A percentile compares a stretch with the other conserved stretches of the same genome.
phyloP scores from a whole-genome alignment of 352 stramenopile species.

The Phytophthora litchii region DNA sequence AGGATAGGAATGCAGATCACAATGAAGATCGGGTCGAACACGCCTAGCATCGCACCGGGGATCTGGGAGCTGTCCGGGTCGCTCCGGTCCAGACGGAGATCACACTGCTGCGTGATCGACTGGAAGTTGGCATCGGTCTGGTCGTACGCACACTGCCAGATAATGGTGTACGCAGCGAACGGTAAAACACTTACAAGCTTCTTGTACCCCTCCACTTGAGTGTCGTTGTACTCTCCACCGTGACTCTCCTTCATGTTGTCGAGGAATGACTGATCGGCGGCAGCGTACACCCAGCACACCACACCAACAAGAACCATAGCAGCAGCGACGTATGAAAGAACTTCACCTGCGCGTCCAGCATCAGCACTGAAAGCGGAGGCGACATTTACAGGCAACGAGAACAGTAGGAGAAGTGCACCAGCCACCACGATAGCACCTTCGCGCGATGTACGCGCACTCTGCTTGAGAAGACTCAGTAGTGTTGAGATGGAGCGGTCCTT shows the following conservation, averaged over 20 bases:
- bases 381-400: slow-evolving; percentile 54
- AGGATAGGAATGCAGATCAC: slow-evolving; percentile 43
- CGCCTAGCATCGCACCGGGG: slow-evolving; percentile 49
- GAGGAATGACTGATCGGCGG: slow-evolving; percentile 55
- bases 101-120: slow-evolving; percentile 67
- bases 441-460: slow-evolving; percentile 22
- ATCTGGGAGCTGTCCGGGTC: slow-evolving; percentile 48
- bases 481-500: slow-evolving; percentile 51
- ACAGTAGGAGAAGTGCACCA: slow-evolving; percentile 36
- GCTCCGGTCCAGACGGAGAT: slow-evolving; percentile 47
- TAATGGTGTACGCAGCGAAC: slow-evolving; percentile 66
- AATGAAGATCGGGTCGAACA: slow-evolving; percentile 54
- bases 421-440: slow-evolving; percentile 39
- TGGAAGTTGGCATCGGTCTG: slow-evolving; percentile 74
- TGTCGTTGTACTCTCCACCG: slow-evolving; percentile 48
- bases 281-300: slow-evolving; percentile 52
- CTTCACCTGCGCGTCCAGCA: slow-evolving; percentile 25
- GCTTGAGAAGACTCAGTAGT: slow-evolving; percentile 41
- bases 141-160: slow-evolving; percentile 67
- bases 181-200: slow-evolving; percentile 55
- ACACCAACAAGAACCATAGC: slow-evolving; percentile 45
- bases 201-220: slow-evolving; percentile 58
- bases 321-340: slow-evolving; percentile 56
- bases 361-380: slow-evolving; percentile 56
- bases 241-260: slow-evolving; percentile 48